Base-by-base conservation (phyloP, 129 eudicot species). In the Flaveria ramosissima region DNA sequence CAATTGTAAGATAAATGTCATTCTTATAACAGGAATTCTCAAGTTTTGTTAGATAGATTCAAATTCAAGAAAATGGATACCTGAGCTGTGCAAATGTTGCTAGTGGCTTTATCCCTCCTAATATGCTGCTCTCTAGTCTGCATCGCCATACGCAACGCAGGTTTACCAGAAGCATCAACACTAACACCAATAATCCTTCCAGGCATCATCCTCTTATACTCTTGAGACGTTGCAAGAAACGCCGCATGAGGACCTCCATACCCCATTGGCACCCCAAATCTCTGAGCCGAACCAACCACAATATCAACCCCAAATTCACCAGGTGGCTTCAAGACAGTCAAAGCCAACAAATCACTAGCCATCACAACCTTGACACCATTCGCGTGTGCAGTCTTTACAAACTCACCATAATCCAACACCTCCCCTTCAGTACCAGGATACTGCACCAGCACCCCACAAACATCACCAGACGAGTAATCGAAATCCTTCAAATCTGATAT, bases 181-280 rank as follows among this genome's bases (percentile, higher is more conserved):
- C 97, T 93, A 2, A 93, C 87, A 67, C 98, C 98, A 82, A 93
- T 93, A 85, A 93, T 90, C 59, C 98, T 87, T 30, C 98, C 98
- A 0, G 98, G 98, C 98, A 93, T 93, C 92, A 93, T 86, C 81
- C 98, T 87, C 92, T 93, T 93, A 68, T 93, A 93, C 78, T 93
- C 98, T 68, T 93, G 98, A 7, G 96, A 88, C 0, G 98, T 93
- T 15, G 98, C 98, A 80, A 93, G 79, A 83, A 93, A 93, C 6
- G 98, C 98, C 4, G 98, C 98, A 77, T 93, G 98, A 41, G 98
- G 98, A 45, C 98, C 98, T 1, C 98, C 98, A 80, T 93, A 93
- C 71, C 98, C 98, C 98, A 93, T 93, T 1, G 98, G 98, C 11
- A 93, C 98, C 1, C 98, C 98, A 83, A 93, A 93, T 76, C 98